A percentile compares a stretch with the other conserved stretches of the same genome.
These are phyloP conservation scores for Backusella parvicylindrica DNA, from an alignment of 192 early-diverging fungal species.

Conservation along the genomic window DNA sequence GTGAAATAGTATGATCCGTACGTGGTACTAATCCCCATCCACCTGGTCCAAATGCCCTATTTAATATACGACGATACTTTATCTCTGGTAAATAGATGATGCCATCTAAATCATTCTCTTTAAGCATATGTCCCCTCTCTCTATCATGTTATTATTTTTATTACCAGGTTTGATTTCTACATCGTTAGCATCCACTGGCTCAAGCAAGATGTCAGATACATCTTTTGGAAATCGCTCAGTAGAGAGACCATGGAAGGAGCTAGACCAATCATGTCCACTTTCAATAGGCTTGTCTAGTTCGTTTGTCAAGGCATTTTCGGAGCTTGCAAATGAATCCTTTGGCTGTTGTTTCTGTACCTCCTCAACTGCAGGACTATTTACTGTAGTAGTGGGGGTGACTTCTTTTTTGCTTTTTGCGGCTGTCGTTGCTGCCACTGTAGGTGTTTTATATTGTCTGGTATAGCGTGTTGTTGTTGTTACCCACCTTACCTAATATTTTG, in stretches of 20 bases:
- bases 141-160: neutral
- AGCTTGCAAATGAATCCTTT: neutral
- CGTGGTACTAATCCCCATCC: conserved; percentile 88
- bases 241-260: conserved; percentile 71
- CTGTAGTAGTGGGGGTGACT: neutral
- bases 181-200: conserved; percentile 68
- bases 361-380: neutral
- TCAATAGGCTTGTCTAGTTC: conserved; percentile 17
- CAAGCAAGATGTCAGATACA: conserved; percentile 67
- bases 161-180: conserved; percentile 91
- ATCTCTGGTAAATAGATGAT: conserved; percentile 93
- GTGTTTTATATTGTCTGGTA: neutral
- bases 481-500: neutral
- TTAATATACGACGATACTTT: conserved; percentile 94
- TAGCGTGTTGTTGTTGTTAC: neutral
- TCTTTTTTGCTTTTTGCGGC: neutral
- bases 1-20: conserved; percentile 78
- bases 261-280: conserved; percentile 56
- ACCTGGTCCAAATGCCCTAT: conserved; percentile 93
- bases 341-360: neutral
- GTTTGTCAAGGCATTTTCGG: neutral
- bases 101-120: conserved; percentile 62
- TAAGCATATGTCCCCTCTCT: neutral
- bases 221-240: conserved; percentile 69
- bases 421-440: neutral